Evolutionary conservation across 2,329 filamentous ascomycete species (phyloP), one percentile per base, ranked within the genome.

Genomic region (Pseudogymnoascus pannorum): DNA sequence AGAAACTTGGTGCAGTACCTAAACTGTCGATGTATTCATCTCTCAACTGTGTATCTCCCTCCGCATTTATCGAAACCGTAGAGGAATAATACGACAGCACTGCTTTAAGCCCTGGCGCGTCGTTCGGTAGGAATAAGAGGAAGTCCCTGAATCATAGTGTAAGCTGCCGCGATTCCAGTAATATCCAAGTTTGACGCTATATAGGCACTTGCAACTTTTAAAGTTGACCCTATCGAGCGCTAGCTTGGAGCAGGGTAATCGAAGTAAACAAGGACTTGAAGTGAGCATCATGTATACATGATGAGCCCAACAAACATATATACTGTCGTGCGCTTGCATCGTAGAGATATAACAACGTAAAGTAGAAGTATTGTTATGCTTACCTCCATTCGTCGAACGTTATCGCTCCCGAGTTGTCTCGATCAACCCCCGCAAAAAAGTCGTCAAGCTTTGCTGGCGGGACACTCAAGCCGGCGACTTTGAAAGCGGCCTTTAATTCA

Each of bases 311-410:
- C 42, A 26, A 16, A 26, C n/a, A 12, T 31, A 8, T 54, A 31
- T 54, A 54, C 8, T 29, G 44, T 18, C 26, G 24, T 14, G 24
- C 24, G 24, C 24, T 16, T n/a, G n/a, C 26, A 54, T 54, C 8
- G 24, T 51, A 51, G 22, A 16, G 44, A 26, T 26, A 16, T 31
- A 26, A 20, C n/a, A 31, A 31, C 7, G 22, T 8, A 51, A 48
- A 48, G 26, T 6, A 6, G 48, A 54, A 8, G 31, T 18, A 31
- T 44, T 54, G 5, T 12, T 12, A 31, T 62, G 79, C 87, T 76
- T 85, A 97, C 93, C 93, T 87, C 94, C 94, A 97, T 81, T 99
- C 94, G 67, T 91, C 87, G 75, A 96, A 97, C 65, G 82, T 92
- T 68, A 97, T 96, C 65, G 80, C 78, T 2, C 71, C 72, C 68